A percentile compares a stretch with the other conserved stretches of the same genome.
Conservation (phyloP, 495 filamentous ascomycete species). For the Hyphodiscus hymeniophilus region DNA sequence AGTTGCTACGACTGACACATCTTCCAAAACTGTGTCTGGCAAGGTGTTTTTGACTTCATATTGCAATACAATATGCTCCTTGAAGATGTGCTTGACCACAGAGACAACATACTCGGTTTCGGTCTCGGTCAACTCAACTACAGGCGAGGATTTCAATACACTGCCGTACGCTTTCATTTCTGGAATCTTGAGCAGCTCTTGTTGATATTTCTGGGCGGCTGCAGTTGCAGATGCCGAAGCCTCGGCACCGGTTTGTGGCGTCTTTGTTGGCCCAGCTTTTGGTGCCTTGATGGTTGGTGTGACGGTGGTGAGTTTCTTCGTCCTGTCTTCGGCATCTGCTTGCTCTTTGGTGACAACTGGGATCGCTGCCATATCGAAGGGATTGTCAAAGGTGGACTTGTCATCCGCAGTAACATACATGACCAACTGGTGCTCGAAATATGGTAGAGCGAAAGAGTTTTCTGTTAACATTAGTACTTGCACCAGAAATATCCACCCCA, state of each 20-base stretch:
- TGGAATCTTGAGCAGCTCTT: conserved; percentile 79
- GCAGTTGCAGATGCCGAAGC: conserved; percentile 62
- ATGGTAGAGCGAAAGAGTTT: conserved; percentile 86
- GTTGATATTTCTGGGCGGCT: conserved; percentile 75
- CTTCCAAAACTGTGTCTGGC: conserved; percentile 77
- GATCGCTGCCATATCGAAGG: conserved; percentile 85
- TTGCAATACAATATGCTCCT: conserved; percentile 90
- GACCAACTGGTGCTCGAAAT: conserved; percentile 94
- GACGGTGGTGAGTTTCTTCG: conserved; percentile 86
- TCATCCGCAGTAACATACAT: conserved; percentile 93
- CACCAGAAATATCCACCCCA: conserved; percentile 24
- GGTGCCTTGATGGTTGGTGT: conserved; percentile 94
- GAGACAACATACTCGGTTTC: conserved; percentile 96
- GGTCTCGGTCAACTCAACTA: conserved; percentile 88
- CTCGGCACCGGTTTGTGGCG: conserved; percentile 58
- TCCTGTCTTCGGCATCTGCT: conserved; percentile 92
- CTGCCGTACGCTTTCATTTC: conserved; percentile 83
- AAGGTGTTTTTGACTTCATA: conserved; percentile 98
- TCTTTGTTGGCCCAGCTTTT: conserved; percentile 72
- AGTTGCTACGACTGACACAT: conserved; percentile 81
- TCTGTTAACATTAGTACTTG: conserved; percentile 34
- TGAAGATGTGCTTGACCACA: conserved; percentile 95
- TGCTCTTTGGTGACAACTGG: conserved; percentile 95
- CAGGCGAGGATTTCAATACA: conserved; percentile 78
- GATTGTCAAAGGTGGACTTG: conserved; percentile 70